These are phyloP conservation scores for Colletotrichum horii DNA, from an alignment of 2,329 filamentous ascomycete species.

Conservation along the genomic window DNA sequence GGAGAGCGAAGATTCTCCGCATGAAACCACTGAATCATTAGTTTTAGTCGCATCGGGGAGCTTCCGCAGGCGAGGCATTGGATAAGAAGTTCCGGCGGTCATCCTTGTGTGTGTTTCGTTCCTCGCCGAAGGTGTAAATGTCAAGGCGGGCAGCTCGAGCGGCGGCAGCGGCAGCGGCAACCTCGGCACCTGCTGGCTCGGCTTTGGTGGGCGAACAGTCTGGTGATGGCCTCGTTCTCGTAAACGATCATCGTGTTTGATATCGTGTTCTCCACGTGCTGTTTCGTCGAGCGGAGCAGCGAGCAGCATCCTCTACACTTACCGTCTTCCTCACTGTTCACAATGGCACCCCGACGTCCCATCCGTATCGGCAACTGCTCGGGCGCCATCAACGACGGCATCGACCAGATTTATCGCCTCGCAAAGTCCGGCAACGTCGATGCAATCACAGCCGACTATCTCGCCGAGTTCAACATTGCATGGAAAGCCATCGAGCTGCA, in stretches of 20 bases:
- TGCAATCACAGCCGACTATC: conserved; percentile 44
- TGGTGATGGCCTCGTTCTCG: not conserved
- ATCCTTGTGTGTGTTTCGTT: not conserved
- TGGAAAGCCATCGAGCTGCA: conserved; percentile 40
- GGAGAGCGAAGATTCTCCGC: not conserved
- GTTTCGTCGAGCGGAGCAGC: not conserved
- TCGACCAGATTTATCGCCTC: conserved; percentile 29
- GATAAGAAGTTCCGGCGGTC: not conserved
- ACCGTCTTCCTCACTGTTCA: not conserved
- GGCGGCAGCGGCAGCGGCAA: not conserved
- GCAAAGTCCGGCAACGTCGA: conserved; percentile 32
- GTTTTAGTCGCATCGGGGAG: not conserved
- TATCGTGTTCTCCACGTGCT: not conserved
- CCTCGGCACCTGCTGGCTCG: not conserved
- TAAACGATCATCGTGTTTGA: not conserved
- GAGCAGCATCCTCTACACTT: not conserved
- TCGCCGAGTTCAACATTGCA: conserved; percentile 57
- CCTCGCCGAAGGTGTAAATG: not conserved
- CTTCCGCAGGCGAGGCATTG: not conserved
- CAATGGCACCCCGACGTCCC: conserved; percentile 23
- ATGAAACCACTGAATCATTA: conserved; percentile 5
- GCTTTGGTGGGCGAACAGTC: not conserved
- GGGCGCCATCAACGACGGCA: conserved; percentile 29
- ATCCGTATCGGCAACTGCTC: conserved; percentile 40
- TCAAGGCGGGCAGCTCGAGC: not conserved